A percentile compares a stretch with the other conserved stretches of the same genome.
These are phyloP conservation scores for Fusarium lyarnte DNA, from an alignment of 2,329 filamentous ascomycete species.

Conservation along the genomic window DNA sequence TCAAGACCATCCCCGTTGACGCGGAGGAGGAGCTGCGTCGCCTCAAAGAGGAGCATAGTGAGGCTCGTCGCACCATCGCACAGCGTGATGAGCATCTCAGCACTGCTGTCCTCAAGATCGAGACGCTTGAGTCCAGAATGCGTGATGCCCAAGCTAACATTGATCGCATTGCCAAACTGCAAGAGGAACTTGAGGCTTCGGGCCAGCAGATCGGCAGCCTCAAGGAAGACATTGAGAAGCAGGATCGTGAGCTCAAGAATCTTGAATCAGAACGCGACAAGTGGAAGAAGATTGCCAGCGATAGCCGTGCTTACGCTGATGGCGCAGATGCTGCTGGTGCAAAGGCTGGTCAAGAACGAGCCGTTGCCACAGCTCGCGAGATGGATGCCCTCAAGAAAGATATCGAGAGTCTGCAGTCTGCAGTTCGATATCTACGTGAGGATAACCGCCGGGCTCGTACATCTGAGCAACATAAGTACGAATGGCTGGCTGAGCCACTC, in stretches of 20 bases:
- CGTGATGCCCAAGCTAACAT: conserved; percentile 83
- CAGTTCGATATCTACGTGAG: conserved; percentile 73
- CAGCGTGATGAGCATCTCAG: conserved; percentile 84
- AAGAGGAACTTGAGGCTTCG: conserved; percentile 65
- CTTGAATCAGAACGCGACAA: conserved; percentile 74
- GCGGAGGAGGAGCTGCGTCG: conserved; percentile 85
- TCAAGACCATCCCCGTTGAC: conserved; percentile 82
- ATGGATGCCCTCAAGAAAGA: conserved; percentile 77
- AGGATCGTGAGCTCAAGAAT: conserved; percentile 71
- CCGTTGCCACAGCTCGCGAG: conserved; percentile 76
- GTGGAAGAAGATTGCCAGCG: conserved; percentile 76
- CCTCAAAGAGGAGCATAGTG: conserved; percentile 81
- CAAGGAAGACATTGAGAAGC: conserved; percentile 71
- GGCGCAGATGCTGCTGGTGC: conserved; percentile 60
- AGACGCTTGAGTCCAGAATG: conserved; percentile 89
- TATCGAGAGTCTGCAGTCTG: conserved; percentile 70
- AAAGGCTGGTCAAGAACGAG: conserved; percentile 71
- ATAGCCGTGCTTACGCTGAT: conserved; percentile 65
- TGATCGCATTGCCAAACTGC: conserved; percentile 72
- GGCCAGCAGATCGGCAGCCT: conserved; percentile 62
- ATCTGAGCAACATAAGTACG: conserved; percentile 63
- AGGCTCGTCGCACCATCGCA: conserved; percentile 76
- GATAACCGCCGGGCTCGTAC: conserved; percentile 72
- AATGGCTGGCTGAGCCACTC: conserved; percentile 72
- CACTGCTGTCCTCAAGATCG: conserved; percentile 89